Evolutionary conservation across 1,284 basidiomycete genomes (phyloP).

Genomic region (Mrakiaceae sp.): DNA sequence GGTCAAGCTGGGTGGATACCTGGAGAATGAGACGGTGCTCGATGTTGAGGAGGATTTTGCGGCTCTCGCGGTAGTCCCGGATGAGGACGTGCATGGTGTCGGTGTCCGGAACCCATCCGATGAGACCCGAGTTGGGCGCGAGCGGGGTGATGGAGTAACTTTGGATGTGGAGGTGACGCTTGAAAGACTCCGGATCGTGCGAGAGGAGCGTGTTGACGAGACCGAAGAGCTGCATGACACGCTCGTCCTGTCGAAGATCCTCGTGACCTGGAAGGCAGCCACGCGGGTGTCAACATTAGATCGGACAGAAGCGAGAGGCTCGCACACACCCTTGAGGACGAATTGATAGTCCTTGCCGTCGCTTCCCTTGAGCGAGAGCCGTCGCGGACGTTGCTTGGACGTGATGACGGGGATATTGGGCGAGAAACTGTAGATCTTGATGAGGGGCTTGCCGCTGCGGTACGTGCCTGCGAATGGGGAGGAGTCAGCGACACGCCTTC

Average conservation of each 20-base stretch:
- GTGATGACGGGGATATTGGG: constrained; percentile 84
- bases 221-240: constrained; percentile 98
- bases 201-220: constrained; percentile 91
- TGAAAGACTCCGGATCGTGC: constrained; percentile 89
- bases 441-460: constrained; percentile 73
- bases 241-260: constrained; percentile 95
- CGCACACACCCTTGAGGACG: constrained; percentile 63
- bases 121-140: constrained; percentile 87
- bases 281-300: not conserved
- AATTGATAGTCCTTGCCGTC: constrained; percentile 94
- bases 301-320: too few species aligned
- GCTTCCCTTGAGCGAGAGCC: constrained; percentile 75
- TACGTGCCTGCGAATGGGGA: constrained; percentile 59
- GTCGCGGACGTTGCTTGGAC: constrained; percentile 95
- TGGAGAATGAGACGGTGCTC: constrained; percentile 98
- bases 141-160: constrained; percentile 88
- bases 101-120: constrained; percentile 93
- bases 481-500: not conserved
- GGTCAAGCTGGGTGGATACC: constrained; percentile 38
- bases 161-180: constrained; percentile 89
- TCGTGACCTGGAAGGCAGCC: constrained; percentile 61
- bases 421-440: constrained; percentile 73
- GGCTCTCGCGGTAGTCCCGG: constrained; percentile 84
- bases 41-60: constrained; percentile 94
- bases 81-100: constrained; percentile 98